A percentile compares a stretch with the other conserved stretches of the same genome.
These are phyloP conservation scores for Cenococcum geophilum DNA, from an alignment of 495 filamentous ascomycete genomes.

Conservation along the genomic window DNA sequence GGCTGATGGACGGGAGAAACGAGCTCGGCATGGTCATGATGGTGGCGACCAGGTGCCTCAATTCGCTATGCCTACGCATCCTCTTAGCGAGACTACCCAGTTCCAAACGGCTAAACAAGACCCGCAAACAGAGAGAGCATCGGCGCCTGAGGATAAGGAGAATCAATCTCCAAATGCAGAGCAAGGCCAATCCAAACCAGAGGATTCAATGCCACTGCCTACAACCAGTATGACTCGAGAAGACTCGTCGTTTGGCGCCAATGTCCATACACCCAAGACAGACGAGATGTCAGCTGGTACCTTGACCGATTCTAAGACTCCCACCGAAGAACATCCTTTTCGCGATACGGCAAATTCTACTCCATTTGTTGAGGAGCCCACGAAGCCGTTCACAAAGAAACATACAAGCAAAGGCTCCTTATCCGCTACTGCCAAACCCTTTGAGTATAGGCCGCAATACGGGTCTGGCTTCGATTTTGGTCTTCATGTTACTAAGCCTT, in stretches of 20 bases:
- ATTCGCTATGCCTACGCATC: slow-evolving; percentile 48
- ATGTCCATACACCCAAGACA: slow-evolving; percentile 11
- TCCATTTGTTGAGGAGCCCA: slow-evolving; percentile 16
- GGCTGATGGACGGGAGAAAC: slow-evolving; percentile 61
- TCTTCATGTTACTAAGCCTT: slow-evolving; percentile 42
- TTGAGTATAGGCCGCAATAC: slow-evolving; percentile 53
- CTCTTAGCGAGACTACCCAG: slow-evolving; percentile 18
- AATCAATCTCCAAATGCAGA: slow-evolving; percentile 25
- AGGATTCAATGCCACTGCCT: slow-evolving; percentile 21
- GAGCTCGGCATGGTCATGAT: slow-evolving; percentile 53
- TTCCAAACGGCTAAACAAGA: slow-evolving; percentile 23
- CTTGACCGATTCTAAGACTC: slow-evolving; percentile 16
- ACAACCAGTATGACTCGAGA: slow-evolving; percentile 1
- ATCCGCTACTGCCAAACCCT: slow-evolving; percentile 62
- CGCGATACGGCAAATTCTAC: slow-evolving; percentile 23
- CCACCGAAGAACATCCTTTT: slow-evolving; percentile 16
- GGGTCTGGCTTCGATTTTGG: slow-evolving; percentile 46
- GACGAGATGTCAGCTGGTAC: slow-evolving; percentile 11
- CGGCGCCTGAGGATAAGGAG: slow-evolving; percentile 26
- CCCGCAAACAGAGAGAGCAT: slow-evolving; percentile 18
- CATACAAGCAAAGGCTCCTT: slow-evolving; percentile 50
- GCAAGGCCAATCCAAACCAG: slow-evolving; percentile 21
- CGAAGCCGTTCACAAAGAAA: slow-evolving; percentile 37
- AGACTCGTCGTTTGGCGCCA: slow-evolving; percentile 5
- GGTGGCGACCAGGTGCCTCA: slow-evolving; percentile 62